Evolutionary conservation across 305 asterid species (phyloP).

Genomic region (Solanum chacoense): DNA sequence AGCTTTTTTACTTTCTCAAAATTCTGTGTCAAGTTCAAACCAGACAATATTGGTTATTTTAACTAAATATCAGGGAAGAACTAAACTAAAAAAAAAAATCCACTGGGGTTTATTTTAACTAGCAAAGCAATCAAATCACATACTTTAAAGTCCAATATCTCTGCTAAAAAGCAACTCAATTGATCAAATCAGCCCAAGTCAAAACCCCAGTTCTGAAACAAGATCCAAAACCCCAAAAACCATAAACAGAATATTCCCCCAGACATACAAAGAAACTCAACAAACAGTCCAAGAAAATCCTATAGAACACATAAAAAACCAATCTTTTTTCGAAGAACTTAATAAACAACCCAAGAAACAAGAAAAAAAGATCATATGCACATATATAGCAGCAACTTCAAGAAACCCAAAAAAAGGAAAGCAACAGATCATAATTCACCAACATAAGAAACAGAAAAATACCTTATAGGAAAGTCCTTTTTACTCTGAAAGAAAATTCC

Average conservation of each 20-base stretch:
- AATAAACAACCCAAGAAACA: neutral
- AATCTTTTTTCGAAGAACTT: neutral
- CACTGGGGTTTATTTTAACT: neutral
- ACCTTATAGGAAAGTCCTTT: neutral
- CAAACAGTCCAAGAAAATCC: neutral
- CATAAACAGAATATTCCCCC: neutral
- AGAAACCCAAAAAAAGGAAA: neutral
- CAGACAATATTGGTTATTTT: neutral
- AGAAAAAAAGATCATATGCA: neutral
- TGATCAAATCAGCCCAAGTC: neutral
- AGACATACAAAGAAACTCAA: neutral
- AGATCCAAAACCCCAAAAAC: neutral
- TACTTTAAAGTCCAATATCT: neutral
- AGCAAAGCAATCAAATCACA: neutral
- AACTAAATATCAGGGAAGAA: neutral
- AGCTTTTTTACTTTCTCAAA: neutral
- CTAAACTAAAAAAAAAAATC: neutral
- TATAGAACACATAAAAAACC: neutral
- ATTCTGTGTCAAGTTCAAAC: neutral
- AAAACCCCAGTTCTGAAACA: neutral
- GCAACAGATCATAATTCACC: neutral
- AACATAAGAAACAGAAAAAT: neutral
- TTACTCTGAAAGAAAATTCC: neutral
- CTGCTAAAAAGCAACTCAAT: neutral
- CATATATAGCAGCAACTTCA: neutral